A percentile compares a stretch with the other conserved stretches of the same genome.
Conservation (phyloP, 805 yeast genomes). For the Kurtzmaniella cleridarum region DNA sequence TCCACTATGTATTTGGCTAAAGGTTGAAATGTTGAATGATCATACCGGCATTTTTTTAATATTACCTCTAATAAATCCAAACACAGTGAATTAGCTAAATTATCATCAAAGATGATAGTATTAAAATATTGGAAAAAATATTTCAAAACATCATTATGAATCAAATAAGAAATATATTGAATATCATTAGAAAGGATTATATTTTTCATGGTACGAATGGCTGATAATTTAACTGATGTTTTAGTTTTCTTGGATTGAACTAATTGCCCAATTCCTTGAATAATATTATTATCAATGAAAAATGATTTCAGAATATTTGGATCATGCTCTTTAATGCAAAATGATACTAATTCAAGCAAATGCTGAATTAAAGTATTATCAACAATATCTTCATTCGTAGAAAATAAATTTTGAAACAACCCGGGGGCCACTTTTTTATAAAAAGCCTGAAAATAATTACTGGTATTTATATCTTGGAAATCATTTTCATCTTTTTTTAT, state of each 20-base stretch:
- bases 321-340: slow-evolving; percentile 65
- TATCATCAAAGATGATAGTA: slow-evolving; percentile 46
- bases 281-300: slow-evolving; percentile 52
- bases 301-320: slow-evolving; percentile 53
- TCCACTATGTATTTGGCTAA: slow-evolving; percentile 27
- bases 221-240: slow-evolving; percentile 57
- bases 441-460: slow-evolving; percentile 51
- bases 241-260: slow-evolving; percentile 29
- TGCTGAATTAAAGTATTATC: slow-evolving; percentile 39
- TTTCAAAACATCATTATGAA: slow-evolving; percentile 47
- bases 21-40: slow-evolving; percentile 17
- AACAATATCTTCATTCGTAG: slow-evolving; percentile 3
- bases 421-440: slow-evolving; percentile 57
- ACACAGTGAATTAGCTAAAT: slow-evolving; percentile 69
- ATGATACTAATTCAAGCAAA: slow-evolving; percentile 66
- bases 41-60: slow-evolving; percentile 18
- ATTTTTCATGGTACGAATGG: slow-evolving; percentile 62
- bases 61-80: slow-evolving; percentile 57
- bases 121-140: slow-evolving; percentile 46
- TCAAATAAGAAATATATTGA: slow-evolving; percentile 50
- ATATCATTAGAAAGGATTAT: slow-evolving; percentile 61
- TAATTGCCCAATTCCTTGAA: slow-evolving; percentile 50
- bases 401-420: slow-evolving; percentile 46
- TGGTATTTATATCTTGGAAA: slow-evolving; percentile 30
- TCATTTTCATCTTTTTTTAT: slow-evolving; percentile 15